Percentiles rank a stretch among this genome's conserved stretches.
Conservation (phyloP, 768 basidiomycete genomes). For the Lactarius sp. region DNA sequence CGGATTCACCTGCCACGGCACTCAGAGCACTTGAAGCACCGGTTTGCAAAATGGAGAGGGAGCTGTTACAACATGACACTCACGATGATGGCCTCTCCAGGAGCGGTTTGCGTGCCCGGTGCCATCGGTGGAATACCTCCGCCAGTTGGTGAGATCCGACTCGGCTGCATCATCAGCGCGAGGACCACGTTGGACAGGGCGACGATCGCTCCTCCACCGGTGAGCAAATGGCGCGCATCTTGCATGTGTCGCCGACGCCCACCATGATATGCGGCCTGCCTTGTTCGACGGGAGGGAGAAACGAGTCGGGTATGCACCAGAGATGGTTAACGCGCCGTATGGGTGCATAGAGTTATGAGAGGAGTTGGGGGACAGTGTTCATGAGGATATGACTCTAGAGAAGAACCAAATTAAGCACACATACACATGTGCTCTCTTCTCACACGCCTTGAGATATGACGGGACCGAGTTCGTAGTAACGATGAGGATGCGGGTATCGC, state of each 20-base stretch:
- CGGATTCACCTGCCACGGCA: too few relatives aligned
- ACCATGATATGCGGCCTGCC: conserved; percentile 43
- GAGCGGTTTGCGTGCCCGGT: conserved; percentile 30
- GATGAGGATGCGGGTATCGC: conserved; percentile 90
- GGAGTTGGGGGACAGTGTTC: conserved; percentile 78
- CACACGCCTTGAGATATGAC: conserved; percentile 63
- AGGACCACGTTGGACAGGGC: conserved; percentile 85
- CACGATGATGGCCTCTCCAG: too few relatives aligned
- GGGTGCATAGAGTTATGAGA: conserved; percentile 58
- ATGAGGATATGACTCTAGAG: conserved; percentile 62
- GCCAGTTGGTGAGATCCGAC: conserved; percentile 44
- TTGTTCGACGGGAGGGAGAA: conserved; percentile 82
- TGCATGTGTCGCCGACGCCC: conserved; percentile 92
- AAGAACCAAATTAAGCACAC: background rate
- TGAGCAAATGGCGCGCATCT: conserved; percentile 95
- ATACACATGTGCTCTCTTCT: too few relatives aligned
- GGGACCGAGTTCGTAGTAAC: conserved; percentile 86
- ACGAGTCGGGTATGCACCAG: conserved; percentile 92
- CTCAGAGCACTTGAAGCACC: conserved; percentile 39
- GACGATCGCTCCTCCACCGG: conserved; percentile 98
- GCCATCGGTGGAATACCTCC: conserved; percentile 28
- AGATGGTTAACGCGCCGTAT: conserved; percentile 71
- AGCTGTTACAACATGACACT: too few relatives aligned
- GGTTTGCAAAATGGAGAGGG: too few relatives aligned
- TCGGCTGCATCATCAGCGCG: conserved; percentile 52